Conservation (phyloP, 768 basidiomycete genomes). For the Strobilomyces dryophilus region DNA sequence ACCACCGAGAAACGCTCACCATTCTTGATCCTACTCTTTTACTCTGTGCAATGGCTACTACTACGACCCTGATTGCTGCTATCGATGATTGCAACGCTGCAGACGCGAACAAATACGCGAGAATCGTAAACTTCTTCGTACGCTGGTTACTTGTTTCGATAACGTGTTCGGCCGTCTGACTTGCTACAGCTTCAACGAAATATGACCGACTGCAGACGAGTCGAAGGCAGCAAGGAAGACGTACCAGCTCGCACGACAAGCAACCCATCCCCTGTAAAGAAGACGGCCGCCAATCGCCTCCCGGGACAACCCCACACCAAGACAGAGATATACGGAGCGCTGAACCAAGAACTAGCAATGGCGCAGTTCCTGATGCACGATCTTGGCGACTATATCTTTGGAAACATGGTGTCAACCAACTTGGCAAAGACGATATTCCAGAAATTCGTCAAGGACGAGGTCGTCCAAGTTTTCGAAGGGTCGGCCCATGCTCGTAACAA, state of each 20-base stretch:
- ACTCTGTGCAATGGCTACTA: background rate
- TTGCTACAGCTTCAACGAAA: background rate
- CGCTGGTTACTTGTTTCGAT: background rate
- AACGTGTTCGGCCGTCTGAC: background rate
- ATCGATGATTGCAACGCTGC: background rate
- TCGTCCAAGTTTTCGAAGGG: background rate
- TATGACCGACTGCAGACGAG: background rate
- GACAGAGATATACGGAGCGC: background rate
- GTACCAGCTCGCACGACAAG: background rate
- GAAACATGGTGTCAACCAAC: background rate
- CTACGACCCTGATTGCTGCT: background rate
- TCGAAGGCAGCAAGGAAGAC: background rate
- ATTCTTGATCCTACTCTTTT: background rate
- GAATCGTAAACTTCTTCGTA: background rate
- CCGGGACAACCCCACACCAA: constrained; percentile 3
- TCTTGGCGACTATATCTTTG: constrained; percentile 10
- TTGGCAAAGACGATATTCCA: background rate
- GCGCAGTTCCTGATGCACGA: constrained; percentile 8
- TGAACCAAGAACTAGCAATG: constrained; percentile 6
- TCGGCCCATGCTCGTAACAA: background rate
- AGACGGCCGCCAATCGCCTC: background rate
- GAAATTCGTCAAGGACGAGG: background rate
- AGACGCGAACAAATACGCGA: background rate
- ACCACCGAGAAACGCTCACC: background rate
- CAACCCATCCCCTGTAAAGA: constrained; percentile 3